These are phyloP conservation scores for Ogataea haglerorum DNA, from an alignment of 805 yeast species.

Conservation along the genomic window DNA sequence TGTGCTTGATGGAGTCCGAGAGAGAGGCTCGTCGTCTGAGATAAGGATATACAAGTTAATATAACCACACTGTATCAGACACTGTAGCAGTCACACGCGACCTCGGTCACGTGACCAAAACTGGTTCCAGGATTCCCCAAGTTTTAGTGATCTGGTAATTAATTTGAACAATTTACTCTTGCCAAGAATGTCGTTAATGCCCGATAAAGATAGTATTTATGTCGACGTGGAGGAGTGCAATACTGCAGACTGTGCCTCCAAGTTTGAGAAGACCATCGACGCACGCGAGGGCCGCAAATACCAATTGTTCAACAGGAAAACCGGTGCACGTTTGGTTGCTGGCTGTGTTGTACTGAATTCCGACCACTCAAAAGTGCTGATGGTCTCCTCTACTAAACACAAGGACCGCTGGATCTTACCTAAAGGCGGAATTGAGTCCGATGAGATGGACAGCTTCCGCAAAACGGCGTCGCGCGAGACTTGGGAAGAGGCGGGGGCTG, in stretches of 20 bases:
- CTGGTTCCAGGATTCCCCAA: too few relatives aligned
- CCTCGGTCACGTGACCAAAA: slow-evolving; percentile 9
- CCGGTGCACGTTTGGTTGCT: slow-evolving; percentile 87
- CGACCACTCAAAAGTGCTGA: slow-evolving; percentile 58
- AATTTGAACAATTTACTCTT: background rate
- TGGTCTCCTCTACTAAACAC: slow-evolving; percentile 74
- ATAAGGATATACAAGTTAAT: slow-evolving; percentile 37
- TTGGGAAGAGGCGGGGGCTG: slow-evolving; percentile 97
- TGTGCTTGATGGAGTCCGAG: slow-evolving; percentile 99
- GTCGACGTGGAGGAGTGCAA: slow-evolving; percentile 16
- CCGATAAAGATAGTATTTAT: slow-evolving; percentile 16
- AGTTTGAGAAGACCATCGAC: slow-evolving; percentile 28
- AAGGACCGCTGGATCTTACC: slow-evolving; percentile 82
- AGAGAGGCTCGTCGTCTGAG: slow-evolving; percentile 98
- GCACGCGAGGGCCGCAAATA: slow-evolving; percentile 57
- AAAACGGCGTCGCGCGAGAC: slow-evolving; percentile 78
- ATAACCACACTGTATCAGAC: slow-evolving; percentile 5
- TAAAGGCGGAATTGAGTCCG: slow-evolving; percentile 91
- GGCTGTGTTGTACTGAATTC: slow-evolving; percentile 78
- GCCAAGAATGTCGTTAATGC: slow-evolving; percentile 5
- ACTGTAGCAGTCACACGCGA: slow-evolving; percentile 11
- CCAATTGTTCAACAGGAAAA: slow-evolving; percentile 53
- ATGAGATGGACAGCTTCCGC: slow-evolving; percentile 52
- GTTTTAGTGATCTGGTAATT: too few relatives aligned
- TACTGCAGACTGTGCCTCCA: slow-evolving; percentile 8